Evolutionary conservation across 2,329 filamentous ascomycete genomes (phyloP).

Genomic region (Pseudogymnoascus sp.): DNA sequence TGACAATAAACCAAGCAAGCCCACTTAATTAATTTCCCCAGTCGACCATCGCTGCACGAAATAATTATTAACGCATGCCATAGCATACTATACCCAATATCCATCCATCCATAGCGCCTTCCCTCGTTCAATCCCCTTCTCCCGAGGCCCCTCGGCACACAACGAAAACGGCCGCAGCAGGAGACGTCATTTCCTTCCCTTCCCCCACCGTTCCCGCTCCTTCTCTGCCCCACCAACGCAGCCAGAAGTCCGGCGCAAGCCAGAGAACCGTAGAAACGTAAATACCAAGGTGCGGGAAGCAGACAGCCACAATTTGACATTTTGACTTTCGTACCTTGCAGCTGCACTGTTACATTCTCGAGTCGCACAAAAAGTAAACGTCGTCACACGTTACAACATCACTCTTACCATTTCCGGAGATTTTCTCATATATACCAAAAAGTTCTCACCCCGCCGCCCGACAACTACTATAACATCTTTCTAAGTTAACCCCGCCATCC

Average conservation of each 20-base stretch:
- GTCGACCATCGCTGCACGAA: not conserved
- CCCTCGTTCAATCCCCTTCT: not conserved
- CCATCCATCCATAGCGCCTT: no score
- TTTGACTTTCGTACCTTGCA: not conserved
- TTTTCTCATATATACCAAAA: not conserved
- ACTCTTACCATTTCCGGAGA: not conserved
- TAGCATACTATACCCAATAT: no score
- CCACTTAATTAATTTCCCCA: not conserved
- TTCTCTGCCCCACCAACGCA: not conserved
- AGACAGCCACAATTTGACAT: not conserved
- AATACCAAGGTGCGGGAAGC: not conserved
- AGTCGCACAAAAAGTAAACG: not conserved
- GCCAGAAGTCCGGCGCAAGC: not conserved
- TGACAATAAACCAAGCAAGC: no score
- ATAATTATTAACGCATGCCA: not conserved
- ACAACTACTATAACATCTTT: no score
- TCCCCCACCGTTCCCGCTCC: no score
- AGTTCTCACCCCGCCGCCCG: no score
- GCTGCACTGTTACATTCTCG: not conserved
- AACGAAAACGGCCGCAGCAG: not conserved
- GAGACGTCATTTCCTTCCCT: not conserved
- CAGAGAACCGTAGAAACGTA: not conserved
- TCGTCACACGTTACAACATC: not conserved
- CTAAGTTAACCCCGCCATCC: no score
- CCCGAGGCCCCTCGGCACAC: not conserved